Conservation (phyloP, 1,284 basidiomycete species). For the Sporisorium exsertum region DNA sequence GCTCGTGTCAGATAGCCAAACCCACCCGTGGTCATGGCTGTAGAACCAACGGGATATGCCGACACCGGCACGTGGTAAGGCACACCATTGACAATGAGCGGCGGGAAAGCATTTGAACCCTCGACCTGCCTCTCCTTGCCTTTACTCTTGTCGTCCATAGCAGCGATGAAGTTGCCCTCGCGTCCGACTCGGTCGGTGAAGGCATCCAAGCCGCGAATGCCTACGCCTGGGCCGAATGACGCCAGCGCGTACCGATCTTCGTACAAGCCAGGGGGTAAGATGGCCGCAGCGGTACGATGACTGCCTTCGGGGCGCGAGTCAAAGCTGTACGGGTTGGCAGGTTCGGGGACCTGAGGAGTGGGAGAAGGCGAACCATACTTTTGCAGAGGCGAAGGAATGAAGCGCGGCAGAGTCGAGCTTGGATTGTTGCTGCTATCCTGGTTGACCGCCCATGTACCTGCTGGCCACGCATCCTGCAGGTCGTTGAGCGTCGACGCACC, state of each 20-base stretch:
- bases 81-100: conserved; percentile 50
- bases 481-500: conserved; percentile 44
- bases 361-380: conserved; percentile 39
- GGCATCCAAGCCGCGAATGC: conserved; percentile 51
- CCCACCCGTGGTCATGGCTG: conserved; percentile 85
- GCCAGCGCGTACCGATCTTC: conserved; percentile 49
- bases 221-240: conserved; percentile 56
- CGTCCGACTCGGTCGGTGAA: conserved; percentile 59
- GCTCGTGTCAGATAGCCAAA: conserved; percentile 88
- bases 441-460: conserved; percentile 45
- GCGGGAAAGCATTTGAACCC: conserved; percentile 12
- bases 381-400: conserved; percentile 43
- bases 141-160: conserved; percentile 27
- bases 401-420: conserved; percentile 29
- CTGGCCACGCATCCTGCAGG: conserved; percentile 49
- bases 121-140: conserved; percentile 34
- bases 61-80: conserved; percentile 65
- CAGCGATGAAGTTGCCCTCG: conserved; percentile 38
- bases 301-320: conserved; percentile 20
- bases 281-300: conserved; percentile 29
- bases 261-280: conserved; percentile 54
- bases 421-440: conserved; percentile 33
- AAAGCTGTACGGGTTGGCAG: conserved; percentile 33
- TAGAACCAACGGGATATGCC: conserved; percentile 76
- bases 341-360: conserved; percentile 17